Percentiles rank a stretch among this genome's conserved stretches.
phyloP scores from a whole-genome alignment of 257 asterid species.

The Linderniella brevidens region DNA sequence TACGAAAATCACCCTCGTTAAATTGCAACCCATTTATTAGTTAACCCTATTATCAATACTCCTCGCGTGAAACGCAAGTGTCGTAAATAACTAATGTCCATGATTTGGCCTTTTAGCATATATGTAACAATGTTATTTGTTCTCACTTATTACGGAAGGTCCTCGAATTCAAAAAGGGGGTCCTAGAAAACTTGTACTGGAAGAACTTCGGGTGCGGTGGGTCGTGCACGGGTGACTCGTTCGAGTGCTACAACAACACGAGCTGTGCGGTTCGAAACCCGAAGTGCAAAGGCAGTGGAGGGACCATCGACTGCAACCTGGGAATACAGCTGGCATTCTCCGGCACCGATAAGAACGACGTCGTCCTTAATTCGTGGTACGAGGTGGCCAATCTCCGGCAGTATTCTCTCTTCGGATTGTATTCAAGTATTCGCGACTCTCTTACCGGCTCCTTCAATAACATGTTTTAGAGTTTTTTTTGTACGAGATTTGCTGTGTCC shows the following conservation, averaged over 20 bases:
- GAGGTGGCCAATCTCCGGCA: conserved; percentile 81
- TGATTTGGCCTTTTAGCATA: too few relatives aligned
- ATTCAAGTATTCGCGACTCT: conserved; percentile 32
- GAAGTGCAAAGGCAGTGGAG: conserved; percentile 47
- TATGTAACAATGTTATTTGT: too few relatives aligned
- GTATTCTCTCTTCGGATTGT: conserved; percentile 53
- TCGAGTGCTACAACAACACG: conserved; percentile 64
- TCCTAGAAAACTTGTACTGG: conserved; percentile 66
- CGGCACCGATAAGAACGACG: conserved; percentile 59
- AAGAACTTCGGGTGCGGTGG: conserved; percentile 55
- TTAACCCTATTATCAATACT: too few relatives aligned
- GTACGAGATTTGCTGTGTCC: too few relatives aligned
- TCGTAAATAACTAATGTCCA: too few relatives aligned
- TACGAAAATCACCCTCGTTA: too few relatives aligned
- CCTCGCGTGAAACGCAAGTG: too few relatives aligned
- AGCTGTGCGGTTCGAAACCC: conserved; percentile 57
- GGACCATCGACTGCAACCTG: conserved; percentile 35
- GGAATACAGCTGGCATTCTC: conserved; percentile 78
- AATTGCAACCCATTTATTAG: too few relatives aligned
- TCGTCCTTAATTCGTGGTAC: conserved; percentile 72
- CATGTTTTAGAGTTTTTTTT: conserved; percentile 20
- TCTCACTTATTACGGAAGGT: conserved; percentile 20
- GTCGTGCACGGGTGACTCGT: conserved; percentile 34
- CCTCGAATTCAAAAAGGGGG: conserved; percentile 77
- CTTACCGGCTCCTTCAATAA: conserved; percentile 30